Evolutionary conservation across 2,329 filamentous ascomycete species (phyloP), one percentile per base, ranked within the genome.

Genomic region (Aspergillus sp.): DNA sequence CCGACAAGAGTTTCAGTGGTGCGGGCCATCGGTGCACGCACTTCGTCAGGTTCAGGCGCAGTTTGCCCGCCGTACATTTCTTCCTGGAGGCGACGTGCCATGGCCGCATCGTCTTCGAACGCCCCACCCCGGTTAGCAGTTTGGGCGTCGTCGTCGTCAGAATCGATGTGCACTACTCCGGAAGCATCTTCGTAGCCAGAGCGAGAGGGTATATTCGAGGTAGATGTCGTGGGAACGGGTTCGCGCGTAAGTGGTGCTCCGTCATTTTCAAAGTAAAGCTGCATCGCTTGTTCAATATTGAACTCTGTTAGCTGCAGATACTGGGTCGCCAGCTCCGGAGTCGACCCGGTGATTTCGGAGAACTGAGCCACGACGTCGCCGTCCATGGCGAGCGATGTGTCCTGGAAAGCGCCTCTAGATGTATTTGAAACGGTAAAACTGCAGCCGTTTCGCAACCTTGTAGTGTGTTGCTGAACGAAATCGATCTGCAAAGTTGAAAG

Each of bases 1-100:
- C 89, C 93, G 9, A 97, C 88, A 52, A 99, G 82, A 0, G 92
- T 96, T 77, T 99, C 95, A 12, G 91, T 96, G 27, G 90, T 96
- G 66, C 91, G 85, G 46, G 89, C 91, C 75, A 99, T 96, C 8
- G 95, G 95, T 48, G 95, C 95, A 68, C 95, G 84, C 54, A 99
- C 88, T 46, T 82, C 88, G 65, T 87, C 87, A 39, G 79, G 67
- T 65, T 87, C 87, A 39, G 79, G 67, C 60, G 77, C 78, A 40
- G 76, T 77, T 13, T 77, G 62, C 20, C 61, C 83, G 52, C 84
- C 83, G 67, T 97, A 98, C 70, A 96, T 83, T 75, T 99, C 92
- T 69, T 99, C 90, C 73, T 99, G 95, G 59, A 99, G 75, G 57
- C 90, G 86, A 73, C 93, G 86, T 6, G 95, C 95, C 87, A 98